Evolutionary conservation across 2,329 filamentous ascomycete species (phyloP).

Genomic region (Myriosclerotinia scirpicola): DNA sequence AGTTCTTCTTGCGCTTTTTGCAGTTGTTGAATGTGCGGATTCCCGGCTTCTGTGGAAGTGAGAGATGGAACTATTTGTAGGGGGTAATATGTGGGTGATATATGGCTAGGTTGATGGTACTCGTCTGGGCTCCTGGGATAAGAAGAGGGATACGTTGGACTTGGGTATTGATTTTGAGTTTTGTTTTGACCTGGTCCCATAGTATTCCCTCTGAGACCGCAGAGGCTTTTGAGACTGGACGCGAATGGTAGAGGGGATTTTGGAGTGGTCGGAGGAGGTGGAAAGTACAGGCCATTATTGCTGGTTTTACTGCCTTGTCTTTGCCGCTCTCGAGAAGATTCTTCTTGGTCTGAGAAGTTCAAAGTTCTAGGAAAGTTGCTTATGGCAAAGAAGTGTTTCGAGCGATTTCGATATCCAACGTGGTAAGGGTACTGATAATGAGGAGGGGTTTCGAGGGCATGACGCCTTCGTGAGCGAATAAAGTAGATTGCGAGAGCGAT

Average conservation of each 20-base stretch:
- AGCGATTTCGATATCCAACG: conserved; percentile 8
- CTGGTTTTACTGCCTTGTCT: background rate
- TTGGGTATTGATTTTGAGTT: background rate
- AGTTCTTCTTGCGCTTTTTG: conserved; percentile 16
- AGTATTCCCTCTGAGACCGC: background rate
- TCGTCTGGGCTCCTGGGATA: background rate
- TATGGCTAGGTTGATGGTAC: background rate
- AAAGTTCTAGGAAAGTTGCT: background rate
- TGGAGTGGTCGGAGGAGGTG: conserved; percentile 20
- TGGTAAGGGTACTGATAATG: conserved; percentile 21
- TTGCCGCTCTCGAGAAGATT: background rate
- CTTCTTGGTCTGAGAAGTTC: background rate
- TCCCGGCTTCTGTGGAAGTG: conserved; percentile 7
- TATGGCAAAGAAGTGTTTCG: conserved; percentile 5
- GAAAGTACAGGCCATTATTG: conserved; percentile 6
- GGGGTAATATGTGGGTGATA: conserved; percentile 9
- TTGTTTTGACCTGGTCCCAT: background rate
- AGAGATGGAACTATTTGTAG: conserved; percentile 4
- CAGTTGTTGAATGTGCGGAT: conserved; percentile 12
- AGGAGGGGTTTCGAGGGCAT: background rate
- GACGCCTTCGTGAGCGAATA: conserved; percentile 10
- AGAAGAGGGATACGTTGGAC: background rate
- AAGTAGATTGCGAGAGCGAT: conserved; percentile 15
- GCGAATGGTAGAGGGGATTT: conserved; percentile 8
- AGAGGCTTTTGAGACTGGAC: conserved; percentile 7